Base-by-base conservation (phyloP, 768 basidiomycete species). In the Leccinum longicurvipes region DNA sequence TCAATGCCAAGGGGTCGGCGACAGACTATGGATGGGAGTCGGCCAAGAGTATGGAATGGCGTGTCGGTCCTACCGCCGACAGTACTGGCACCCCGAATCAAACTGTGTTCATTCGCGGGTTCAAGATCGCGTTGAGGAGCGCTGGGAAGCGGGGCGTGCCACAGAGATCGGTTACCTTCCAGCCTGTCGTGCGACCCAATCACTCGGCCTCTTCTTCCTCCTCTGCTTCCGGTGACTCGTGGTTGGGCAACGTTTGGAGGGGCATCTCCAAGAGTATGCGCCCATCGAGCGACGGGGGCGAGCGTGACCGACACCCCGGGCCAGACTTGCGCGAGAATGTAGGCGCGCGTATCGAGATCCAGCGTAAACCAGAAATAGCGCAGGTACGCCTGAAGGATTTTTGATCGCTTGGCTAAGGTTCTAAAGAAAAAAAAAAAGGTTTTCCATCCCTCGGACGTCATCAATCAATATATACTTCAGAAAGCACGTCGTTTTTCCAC, bases 41-140 rank as follows among this genome's bases (percentile, higher is more conserved):
- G 42, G 54, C 57, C 10, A 60, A 44, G 34, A 52, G n/a, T n/a
- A 55, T 68, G 32, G 53, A 63, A 19, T 66, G 56, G 54, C 66
- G 66, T 7, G 48, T 50, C 17, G 57, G 65, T 15, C 65, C 65
- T 11, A 28, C 17, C 3, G 47, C 17, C 6, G 55, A 65, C 25
- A 45, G 49, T 6, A 44, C 14, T 10, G 58, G 47, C 3, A 21
- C 41, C 9, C n/a, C 55, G 32, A 68, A 72, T n/a, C 72, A 73
- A 47, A 51, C 60, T 23, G 62, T 71, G 21, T 69, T 72, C 32
- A 61, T 72, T 23, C 63, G 63, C 9, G 71, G 72, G 7, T 72
- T 70, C 60, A 72, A 68, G 57, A 57, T 68, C 42, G 63, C 63
- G n/a, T 17, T 64, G n/a, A 50, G 67, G 46, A 58, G 55, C 17